These are phyloP conservation scores for Solanum chacoense DNA, from an alignment of 305 asterid genomes.

Conservation along the genomic window DNA sequence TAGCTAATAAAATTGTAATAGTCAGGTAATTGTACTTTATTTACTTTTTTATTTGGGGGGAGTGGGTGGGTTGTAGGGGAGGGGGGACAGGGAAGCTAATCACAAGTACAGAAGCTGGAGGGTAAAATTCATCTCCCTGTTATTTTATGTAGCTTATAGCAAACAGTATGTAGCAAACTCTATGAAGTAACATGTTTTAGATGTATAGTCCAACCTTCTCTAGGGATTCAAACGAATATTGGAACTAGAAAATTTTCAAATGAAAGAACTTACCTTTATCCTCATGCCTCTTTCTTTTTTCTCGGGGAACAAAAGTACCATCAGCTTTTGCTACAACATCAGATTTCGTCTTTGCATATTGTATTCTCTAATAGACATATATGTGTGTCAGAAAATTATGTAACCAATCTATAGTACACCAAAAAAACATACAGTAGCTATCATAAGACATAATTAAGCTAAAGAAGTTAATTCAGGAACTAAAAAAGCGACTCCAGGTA, in stretches of 20 bases:
- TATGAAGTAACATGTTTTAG: neutral
- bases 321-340: constrained; percentile 83
- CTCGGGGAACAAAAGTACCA: constrained; percentile 94
- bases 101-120: neutral
- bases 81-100: neutral
- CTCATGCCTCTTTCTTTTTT: constrained; percentile 83
- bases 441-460: neutral
- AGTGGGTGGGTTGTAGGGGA: neutral
- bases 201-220: neutral
- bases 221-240: neutral
- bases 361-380: constrained; percentile 52
- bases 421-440: neutral
- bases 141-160: neutral
- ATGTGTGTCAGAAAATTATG: neutral
- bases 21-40: neutral
- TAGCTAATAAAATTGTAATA: neutral
- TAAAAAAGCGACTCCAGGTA: neutral
- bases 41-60: neutral
- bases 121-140: neutral
- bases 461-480: neutral
- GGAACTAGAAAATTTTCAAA: neutral
- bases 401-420: neutral
- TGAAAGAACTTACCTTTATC: constrained; percentile 55
- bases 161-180: neutral
- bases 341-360: constrained; percentile 91